Conservation (phyloP, 2,329 filamentous ascomycete genomes). For the Ceratocystis colombiana region DNA sequence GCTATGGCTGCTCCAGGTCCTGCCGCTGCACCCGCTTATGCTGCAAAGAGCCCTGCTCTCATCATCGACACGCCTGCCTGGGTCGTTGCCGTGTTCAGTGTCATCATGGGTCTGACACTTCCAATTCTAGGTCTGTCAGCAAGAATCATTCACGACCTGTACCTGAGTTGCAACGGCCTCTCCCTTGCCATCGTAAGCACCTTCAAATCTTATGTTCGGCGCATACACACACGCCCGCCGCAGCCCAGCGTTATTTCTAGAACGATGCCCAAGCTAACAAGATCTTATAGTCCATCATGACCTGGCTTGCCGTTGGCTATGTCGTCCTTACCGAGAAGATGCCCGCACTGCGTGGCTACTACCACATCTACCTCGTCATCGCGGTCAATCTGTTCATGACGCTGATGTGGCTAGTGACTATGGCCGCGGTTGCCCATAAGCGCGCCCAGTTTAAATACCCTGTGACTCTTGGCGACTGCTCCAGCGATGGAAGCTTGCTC, state of each 20-base stretch:
- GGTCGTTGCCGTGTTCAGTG: slow-evolving; percentile 36
- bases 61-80: slow-evolving; percentile 38
- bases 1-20: not conserved
- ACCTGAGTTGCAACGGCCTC: slow-evolving; percentile 36
- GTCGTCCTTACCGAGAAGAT: slow-evolving; percentile 37
- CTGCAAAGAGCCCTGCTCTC: slow-evolving; percentile 8
- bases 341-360: slow-evolving; percentile 31
- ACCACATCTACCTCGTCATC: slow-evolving; percentile 40
- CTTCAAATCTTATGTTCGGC: not conserved
- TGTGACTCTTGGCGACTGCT: slow-evolving; percentile 31
- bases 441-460: slow-evolving; percentile 34
- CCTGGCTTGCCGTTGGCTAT: slow-evolving; percentile 39
- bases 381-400: slow-evolving; percentile 38
- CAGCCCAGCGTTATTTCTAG: too few relatives aligned
- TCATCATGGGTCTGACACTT: slow-evolving; percentile 37
- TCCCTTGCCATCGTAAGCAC: slow-evolving; percentile 35
- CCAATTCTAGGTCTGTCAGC: slow-evolving; percentile 38
- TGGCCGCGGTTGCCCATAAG: slow-evolving; percentile 35
- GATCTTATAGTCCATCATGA: slow-evolving; percentile 35
- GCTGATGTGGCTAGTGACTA: slow-evolving; percentile 41
- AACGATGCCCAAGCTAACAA: slow-evolving; percentile 6
- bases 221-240: not conserved
- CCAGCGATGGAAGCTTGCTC: slow-evolving; percentile 35
- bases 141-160: slow-evolving; percentile 35
- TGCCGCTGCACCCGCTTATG: not conserved